A percentile compares a stretch with the other conserved stretches of the same genome.
These are phyloP conservation scores for Cinchona pubescens DNA, from an alignment of 257 asterid genomes.

Conservation along the genomic window DNA sequence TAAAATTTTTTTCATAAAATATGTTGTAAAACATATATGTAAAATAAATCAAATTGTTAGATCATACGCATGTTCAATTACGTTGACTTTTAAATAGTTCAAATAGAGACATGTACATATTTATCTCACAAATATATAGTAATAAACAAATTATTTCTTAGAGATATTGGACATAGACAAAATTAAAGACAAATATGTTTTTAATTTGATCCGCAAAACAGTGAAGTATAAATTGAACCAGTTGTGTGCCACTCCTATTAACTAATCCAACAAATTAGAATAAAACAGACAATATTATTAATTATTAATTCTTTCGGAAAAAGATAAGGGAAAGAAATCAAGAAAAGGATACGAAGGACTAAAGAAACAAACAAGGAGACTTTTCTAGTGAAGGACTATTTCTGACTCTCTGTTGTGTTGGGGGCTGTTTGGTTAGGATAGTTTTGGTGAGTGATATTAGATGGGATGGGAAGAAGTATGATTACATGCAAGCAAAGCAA, in stretches of 20 bases:
- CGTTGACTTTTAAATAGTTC: neutral
- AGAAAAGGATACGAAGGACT: neutral
- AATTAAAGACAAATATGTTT: no score
- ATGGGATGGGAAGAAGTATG: slow-evolving; percentile 1
- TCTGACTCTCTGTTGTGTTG: neutral
- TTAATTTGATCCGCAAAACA: no score
- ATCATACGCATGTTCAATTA: no score
- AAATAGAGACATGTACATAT: neutral
- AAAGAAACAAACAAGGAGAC: neutral
- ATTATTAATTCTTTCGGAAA: neutral
- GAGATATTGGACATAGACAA: neutral
- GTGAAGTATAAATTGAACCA: no score
- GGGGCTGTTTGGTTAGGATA: neutral
- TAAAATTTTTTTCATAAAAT: no score
- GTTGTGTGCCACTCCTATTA: neutral
- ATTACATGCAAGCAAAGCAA: slow-evolving; percentile 13
- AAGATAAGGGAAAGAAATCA: neutral
- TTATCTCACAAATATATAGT: neutral
- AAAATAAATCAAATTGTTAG: no score
- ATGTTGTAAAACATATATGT: no score
- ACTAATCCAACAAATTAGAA: neutral
- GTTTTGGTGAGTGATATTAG: neutral
- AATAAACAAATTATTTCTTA: neutral
- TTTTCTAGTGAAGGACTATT: neutral
- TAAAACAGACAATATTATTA: neutral